A percentile compares a stretch with the other conserved stretches of the same genome.
phyloP scores from a whole-genome alignment of 1,139 yeast species.

The Debaryomyces subglobosus region DNA sequence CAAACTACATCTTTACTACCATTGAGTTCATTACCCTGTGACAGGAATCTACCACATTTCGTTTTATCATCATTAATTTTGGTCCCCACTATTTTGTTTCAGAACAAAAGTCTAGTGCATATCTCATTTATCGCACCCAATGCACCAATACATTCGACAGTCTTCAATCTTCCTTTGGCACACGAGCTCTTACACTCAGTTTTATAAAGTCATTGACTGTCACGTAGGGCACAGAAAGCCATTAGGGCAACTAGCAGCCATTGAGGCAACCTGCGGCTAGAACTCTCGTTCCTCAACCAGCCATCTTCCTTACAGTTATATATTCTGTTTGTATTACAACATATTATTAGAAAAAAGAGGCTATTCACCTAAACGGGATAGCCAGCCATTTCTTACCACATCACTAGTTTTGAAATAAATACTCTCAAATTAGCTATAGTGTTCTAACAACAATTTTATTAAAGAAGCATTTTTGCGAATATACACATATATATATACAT shows the following conservation, averaged over 20 bases:
- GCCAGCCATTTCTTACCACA: neutral
- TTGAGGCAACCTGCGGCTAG: neutral
- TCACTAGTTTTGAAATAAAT: neutral
- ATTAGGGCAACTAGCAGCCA: neutral
- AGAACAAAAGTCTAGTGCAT: neutral
- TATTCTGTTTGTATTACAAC: neutral
- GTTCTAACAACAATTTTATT: neutral
- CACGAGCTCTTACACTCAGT: neutral
- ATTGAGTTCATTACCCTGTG: neutral
- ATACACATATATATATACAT: neutral
- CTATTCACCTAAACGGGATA: neutral
- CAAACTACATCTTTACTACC: neutral
- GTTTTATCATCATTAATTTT: neutral
- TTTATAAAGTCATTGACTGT: neutral
- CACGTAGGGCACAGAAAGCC: neutral
- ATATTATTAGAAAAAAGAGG: neutral
- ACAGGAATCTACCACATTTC: constrained; percentile 5
- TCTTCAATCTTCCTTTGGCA: neutral
- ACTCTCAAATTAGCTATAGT: neutral
- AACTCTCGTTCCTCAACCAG: neutral
- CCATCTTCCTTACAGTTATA: neutral
- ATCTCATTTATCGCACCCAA: constrained; percentile 1
- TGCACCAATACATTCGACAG: neutral
- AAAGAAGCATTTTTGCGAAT: neutral
- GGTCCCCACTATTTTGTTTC: constrained; percentile 5